A percentile compares a stretch with the other conserved stretches of the same genome.
These are phyloP conservation scores for Nicotiana knightiana DNA, from an alignment of 257 asterid genomes.

Conservation along the genomic window DNA sequence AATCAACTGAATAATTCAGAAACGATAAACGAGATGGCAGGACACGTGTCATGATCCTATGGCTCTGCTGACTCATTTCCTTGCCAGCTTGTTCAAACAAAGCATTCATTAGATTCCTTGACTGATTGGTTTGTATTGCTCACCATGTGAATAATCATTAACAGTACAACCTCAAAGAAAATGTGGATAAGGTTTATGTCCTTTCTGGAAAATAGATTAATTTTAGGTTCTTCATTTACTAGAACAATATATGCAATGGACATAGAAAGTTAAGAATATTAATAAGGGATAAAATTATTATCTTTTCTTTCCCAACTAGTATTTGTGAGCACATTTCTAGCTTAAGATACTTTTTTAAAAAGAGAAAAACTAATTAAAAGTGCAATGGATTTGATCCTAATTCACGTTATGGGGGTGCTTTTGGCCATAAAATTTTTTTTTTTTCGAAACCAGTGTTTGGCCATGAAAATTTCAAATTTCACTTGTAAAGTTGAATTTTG, in stretches of 20 bases:
- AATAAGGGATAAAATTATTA: neutral
- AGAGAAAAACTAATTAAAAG: neutral
- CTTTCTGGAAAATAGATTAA: neutral
- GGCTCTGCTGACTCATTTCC: slow-evolving; percentile 41
- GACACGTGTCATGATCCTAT: slow-evolving; percentile 23
- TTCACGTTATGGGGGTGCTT: neutral
- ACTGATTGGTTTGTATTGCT: neutral
- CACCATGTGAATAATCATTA: slow-evolving; percentile 1
- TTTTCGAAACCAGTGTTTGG: no score
- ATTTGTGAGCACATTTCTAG: neutral
- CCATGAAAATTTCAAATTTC: no score
- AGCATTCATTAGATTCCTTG: slow-evolving; percentile 6
- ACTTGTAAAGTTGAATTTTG: no score
- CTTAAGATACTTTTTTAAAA: neutral
- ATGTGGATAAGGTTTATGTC: slow-evolving; percentile 28
- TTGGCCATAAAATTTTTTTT: no score
- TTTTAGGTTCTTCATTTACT: neutral
- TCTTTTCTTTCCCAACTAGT: neutral
- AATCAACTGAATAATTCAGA: neutral
- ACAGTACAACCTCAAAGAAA: neutral
- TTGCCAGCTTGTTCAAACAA: slow-evolving; percentile 5
- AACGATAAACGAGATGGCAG: no score
- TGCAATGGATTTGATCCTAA: neutral
- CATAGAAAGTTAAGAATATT: no score
- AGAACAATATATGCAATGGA: neutral